A percentile compares a stretch with the other conserved stretches of the same genome.
These are phyloP conservation scores for Chrysoporthe austroafricana DNA, from an alignment of 2,329 filamentous ascomycete genomes.

Conservation along the genomic window DNA sequence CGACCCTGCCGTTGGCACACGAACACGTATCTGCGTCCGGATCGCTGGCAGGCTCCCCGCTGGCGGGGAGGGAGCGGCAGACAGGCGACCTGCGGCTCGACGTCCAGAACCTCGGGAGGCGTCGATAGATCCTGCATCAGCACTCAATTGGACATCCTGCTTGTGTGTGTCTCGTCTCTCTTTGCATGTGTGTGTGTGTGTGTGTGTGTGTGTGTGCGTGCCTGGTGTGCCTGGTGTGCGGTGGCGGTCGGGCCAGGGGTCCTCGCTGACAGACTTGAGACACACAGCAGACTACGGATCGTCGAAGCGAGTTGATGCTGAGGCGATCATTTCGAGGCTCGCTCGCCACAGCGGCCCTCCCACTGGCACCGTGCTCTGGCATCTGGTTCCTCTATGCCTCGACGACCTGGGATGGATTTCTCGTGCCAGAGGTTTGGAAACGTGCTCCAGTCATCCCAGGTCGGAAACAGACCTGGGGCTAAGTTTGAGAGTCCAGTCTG, in stretches of 20 bases:
- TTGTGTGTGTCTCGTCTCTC: not conserved
- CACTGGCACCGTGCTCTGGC: not conserved
- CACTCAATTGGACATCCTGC: not conserved
- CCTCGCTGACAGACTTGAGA: slow-evolving; percentile 14
- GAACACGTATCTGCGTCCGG: not conserved
- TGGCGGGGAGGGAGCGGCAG: not conserved
- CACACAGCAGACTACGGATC: slow-evolving; percentile 10
- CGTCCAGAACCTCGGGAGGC: not conserved
- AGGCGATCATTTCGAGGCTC: not conserved
- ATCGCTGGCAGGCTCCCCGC: not conserved
- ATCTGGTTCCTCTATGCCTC: not conserved
- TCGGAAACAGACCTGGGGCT: slow-evolving; percentile 9
- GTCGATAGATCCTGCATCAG: not conserved
- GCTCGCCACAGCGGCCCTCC: not conserved
- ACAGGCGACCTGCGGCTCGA: not conserved
- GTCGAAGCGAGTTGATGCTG: slow-evolving; percentile 13
- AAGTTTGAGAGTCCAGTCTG: slow-evolving; percentile 3
- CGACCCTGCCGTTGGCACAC: not conserved
- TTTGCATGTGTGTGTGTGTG: not conserved
- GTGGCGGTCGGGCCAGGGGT: slow-evolving; percentile 20
- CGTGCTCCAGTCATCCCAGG: slow-evolving; percentile 7
- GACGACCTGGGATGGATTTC: not conserved
- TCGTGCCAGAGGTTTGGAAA: not conserved
- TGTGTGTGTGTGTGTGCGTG: not conserved
- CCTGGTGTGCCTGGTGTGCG: not conserved